Conservation (phyloP, 495 filamentous ascomycete genomes). For the Amniculicola lignicola region DNA sequence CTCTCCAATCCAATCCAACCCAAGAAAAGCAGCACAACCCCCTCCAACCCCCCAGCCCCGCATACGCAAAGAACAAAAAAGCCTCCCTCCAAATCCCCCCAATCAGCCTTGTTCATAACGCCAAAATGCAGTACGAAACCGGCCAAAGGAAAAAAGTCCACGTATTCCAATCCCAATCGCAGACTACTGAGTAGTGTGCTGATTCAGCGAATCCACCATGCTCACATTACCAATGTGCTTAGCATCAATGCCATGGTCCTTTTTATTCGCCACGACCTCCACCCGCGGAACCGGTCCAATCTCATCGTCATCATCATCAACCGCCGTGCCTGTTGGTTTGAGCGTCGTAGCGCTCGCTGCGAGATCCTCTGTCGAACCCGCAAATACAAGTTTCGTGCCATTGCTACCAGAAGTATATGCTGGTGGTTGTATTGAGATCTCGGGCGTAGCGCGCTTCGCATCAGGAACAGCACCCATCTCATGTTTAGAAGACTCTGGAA, state of each 20-base stretch:
- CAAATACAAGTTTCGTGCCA: too few relatives aligned
- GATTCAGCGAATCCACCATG: slow-evolving; percentile 26
- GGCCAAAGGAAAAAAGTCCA: too few relatives aligned
- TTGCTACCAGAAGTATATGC: too few relatives aligned
- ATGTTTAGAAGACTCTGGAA: neutral
- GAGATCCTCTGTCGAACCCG: slow-evolving; percentile 3
- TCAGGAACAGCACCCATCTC: slow-evolving; percentile 30
- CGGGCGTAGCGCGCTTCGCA: slow-evolving; percentile 31
- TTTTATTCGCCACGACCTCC: slow-evolving; percentile 10
- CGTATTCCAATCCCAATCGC: too few relatives aligned
- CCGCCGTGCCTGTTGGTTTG: slow-evolving; percentile 14
- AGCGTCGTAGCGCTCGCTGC: slow-evolving; percentile 27
- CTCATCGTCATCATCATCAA: slow-evolving; percentile 28
- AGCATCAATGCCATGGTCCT: slow-evolving; percentile 23
- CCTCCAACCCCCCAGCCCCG: too few relatives aligned
- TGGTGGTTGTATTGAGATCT: slow-evolving; percentile 10
- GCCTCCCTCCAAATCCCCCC: too few relatives aligned
- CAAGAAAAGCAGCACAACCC: too few relatives aligned
- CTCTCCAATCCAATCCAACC: too few relatives aligned
- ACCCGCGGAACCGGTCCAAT: slow-evolving; percentile 31
- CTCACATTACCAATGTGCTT: slow-evolving; percentile 38
- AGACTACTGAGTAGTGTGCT: slow-evolving; percentile 25
- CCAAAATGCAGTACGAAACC: too few relatives aligned
- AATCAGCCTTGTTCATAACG: too few relatives aligned
- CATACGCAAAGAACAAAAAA: too few relatives aligned